Percentiles rank a stretch among this genome's conserved stretches.
Conservation (phyloP, 768 basidiomycete genomes). For the Kwoniella mangroviensis region DNA sequence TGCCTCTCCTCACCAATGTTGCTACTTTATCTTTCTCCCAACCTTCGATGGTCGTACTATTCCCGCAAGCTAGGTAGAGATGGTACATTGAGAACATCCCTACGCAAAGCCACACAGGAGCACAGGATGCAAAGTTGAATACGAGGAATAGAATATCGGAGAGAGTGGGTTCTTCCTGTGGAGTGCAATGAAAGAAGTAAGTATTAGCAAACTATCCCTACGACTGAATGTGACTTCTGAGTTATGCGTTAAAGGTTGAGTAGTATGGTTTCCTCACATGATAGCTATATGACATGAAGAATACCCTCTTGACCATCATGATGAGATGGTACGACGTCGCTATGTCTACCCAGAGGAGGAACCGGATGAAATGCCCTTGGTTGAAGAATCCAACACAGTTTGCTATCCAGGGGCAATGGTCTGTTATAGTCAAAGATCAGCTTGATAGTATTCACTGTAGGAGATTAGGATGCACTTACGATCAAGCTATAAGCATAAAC, state of each 20-base stretch:
- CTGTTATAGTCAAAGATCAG: slow-evolving; percentile 16
- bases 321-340: slow-evolving; percentile 76
- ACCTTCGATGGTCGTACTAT: slow-evolving; percentile 93
- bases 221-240: no score
- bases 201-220: not conserved
- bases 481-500: slow-evolving; percentile 22
- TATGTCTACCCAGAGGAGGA: slow-evolving; percentile 89
- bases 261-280: slow-evolving; percentile 3
- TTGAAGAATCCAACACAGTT: slow-evolving; percentile 81
- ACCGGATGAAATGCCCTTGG: slow-evolving; percentile 77
- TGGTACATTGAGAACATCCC: slow-evolving; percentile 94
- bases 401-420: slow-evolving; percentile 58
- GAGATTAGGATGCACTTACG: slow-evolving; percentile 17
- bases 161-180: slow-evolving; percentile 71
- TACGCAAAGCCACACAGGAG: slow-evolving; percentile 83
- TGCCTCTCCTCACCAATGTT: slow-evolving; percentile 79
- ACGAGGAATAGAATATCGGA: slow-evolving; percentile 81
- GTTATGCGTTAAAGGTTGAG: not conserved
- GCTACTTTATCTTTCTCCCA: slow-evolving; percentile 98
- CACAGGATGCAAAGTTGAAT: slow-evolving; percentile 80
- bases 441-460: not conserved
- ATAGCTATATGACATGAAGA: slow-evolving; percentile 15
- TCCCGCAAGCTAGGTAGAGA: slow-evolving; percentile 72
- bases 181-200: not conserved
- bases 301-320: slow-evolving; percentile 22